Evolutionary conservation across 139 green algal genomes (phyloP), one percentile per base, ranked within the genome.

Genomic region (Asterochloris sp.): DNA sequence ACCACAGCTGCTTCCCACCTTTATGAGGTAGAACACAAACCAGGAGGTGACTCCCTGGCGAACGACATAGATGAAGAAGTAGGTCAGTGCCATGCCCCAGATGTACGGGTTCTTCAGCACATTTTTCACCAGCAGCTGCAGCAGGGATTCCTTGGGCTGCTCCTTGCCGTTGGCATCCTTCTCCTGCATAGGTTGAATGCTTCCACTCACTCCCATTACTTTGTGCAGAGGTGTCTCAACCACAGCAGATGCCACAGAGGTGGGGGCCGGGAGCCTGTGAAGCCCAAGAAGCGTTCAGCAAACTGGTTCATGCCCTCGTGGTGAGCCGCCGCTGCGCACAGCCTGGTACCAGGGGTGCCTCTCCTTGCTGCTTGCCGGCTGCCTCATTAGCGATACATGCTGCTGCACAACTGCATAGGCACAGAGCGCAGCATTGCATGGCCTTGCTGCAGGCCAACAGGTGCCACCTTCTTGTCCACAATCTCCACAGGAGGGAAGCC

Each of bases 91-190:
- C 91, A 98, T 95, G 76, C 93, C 94, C 91, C 96, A 98, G 81
- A 99, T 97, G 89, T 91, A 98, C 11, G 93, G 93, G 88, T 98
- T 98, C 74, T 86, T 86, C 62, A 92, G 89, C 76, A 96, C 93
- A 76, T 96, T 95, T 78, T 96, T 91, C 27, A 97, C 73, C 16
- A 98, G 91, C 71, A 94, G 90, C 62, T 89, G 83, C 80, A 94
- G 77, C 69, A 96, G 86, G 81, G 85, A 85, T 38, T 86, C 84
- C 89, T 94, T 92, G 38, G 62, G 54, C 62, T 79, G 63, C 23
- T 83, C 78, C 23, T 23, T 54, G 28, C 81, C 81, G 23, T 73
- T 47, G 16, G 76, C 60, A 69, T 80, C 60, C 76, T 80, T 64
- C 76, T 80, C 68, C 76, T 80, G 76, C 60, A 80, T 2, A 6